A percentile compares a stretch with the other conserved stretches of the same genome.
Conservation (phyloP, 225 moss, liverwort and hornwort genomes). For the Anthoceros angustus region DNA sequence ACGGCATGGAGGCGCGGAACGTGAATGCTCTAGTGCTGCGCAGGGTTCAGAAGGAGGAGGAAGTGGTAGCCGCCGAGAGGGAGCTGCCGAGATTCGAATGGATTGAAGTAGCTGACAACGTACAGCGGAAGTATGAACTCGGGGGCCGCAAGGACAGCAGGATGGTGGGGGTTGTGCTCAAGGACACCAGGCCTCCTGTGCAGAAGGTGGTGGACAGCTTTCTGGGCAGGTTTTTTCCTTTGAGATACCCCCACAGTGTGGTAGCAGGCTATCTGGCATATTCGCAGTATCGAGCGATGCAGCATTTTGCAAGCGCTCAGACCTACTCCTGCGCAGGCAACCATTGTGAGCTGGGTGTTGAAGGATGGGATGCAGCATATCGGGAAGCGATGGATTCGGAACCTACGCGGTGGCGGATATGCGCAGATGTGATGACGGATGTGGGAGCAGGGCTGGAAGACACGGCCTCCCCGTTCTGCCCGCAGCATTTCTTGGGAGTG, state of each 20-base stretch:
- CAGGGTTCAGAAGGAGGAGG: not conserved
- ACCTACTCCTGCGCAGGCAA: constrained; percentile 92
- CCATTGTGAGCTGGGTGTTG: constrained; percentile 95
- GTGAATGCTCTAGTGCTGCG: not conserved
- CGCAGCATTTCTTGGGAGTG: constrained; percentile 79
- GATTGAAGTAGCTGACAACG: constrained; percentile 80
- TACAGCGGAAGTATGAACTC: constrained; percentile 50
- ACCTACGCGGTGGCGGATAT: constrained; percentile 98
- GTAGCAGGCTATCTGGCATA: constrained; percentile 85
- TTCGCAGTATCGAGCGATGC: constrained; percentile 89
- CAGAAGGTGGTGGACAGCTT: constrained; percentile 78
- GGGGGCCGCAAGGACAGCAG: constrained; percentile 5
- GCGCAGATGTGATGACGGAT: constrained; percentile 89
- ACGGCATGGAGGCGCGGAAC: not conserved
- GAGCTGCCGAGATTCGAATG: constrained; percentile 13
- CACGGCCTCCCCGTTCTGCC: constrained; percentile 81
- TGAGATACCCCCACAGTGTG: constrained; percentile 93
- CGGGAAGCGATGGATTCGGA: constrained; percentile 97
- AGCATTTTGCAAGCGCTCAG: constrained; percentile 97
- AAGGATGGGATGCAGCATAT: constrained; percentile 99
- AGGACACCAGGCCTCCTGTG: constrained; percentile 56
- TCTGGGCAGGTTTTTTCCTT: constrained; percentile 80
- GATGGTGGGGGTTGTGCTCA: constrained; percentile 16
- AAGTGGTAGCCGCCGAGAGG: not conserved
- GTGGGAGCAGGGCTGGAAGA: constrained; percentile 76